Evolutionary conservation across 1,284 basidiomycete genomes (phyloP), one percentile per base, ranked within the genome.

Genomic region (Ustilago cynodontis): DNA sequence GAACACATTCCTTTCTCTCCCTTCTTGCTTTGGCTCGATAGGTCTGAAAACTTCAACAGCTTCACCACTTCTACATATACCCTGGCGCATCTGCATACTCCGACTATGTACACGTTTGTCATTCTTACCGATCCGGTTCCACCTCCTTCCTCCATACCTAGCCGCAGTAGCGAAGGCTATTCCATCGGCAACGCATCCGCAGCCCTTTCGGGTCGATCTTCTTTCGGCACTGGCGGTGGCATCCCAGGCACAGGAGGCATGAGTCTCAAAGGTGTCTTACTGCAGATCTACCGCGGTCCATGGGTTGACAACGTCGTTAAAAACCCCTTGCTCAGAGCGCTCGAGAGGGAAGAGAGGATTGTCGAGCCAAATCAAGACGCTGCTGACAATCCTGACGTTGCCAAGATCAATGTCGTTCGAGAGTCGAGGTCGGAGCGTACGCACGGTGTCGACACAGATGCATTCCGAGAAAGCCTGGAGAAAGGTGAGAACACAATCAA

Each of bases 41-140:
- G 74, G 24, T 52, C 70, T 20, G 95, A 97, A 86, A 90, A 91
- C 65, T 98, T 98, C 87, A 92, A 93, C 49, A 92, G 91, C 80
- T 98, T 96, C 87, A 90, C 91, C 70, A 99, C 96, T 2, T 93
- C 94, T 24, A 88, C 92, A 1, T 99, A 99, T 90, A 95, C 93
- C 84, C 89, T 99, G 8, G 94, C 98, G 86, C 89, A 98, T 60
- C 94, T 92, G 87, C 95, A 98, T 86, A 95, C 96, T 2, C 85
- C 92, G 1, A 94, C 95, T 9, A 93, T 93, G 45, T 97, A 94
- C 90, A 97, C 95, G 84, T 97, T 99, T 86, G 90, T 98, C 80
- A 93, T 98, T 88, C 90, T 99, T 79, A 94, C 92, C 68, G 94
- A 97, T 84, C 93, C 94, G 1, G 89, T 89, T 73, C 91, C 92